phyloP scores from a whole-genome alignment of 805 yeast genomes.

The Starmerella asiatica region DNA sequence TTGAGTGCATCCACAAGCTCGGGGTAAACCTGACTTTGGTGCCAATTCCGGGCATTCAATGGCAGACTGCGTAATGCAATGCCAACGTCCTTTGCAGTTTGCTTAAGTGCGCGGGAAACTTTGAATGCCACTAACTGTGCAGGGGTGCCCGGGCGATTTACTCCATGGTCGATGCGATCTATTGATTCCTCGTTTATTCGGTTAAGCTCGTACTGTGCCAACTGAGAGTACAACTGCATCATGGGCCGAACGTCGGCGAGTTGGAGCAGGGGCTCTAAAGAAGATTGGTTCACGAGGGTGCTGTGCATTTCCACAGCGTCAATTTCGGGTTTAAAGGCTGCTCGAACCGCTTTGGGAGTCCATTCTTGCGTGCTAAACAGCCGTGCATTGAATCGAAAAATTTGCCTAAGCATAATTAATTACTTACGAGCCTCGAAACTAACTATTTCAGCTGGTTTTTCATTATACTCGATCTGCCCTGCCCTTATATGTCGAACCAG shows the following conservation, averaged over 20 bases:
- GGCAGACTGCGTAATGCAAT: conserved; percentile 13
- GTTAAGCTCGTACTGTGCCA: conserved; percentile 6
- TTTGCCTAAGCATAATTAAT: no score
- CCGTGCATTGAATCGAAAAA: not conserved
- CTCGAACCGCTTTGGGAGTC: not conserved
- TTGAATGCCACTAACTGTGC: conserved; percentile 3
- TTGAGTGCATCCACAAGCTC: conserved; percentile 10
- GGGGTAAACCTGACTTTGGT: conserved; percentile 3
- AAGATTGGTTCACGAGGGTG: conserved; percentile 19
- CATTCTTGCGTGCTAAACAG: not conserved
- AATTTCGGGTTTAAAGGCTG: conserved; percentile 10
- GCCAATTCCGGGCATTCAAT: conserved; percentile 1
- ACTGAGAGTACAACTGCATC: conserved; percentile 12
- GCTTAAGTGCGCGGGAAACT: conserved; percentile 13
- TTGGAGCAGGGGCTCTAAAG: conserved; percentile 9
- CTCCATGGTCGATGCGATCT: no score
- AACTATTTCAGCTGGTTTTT: no score
- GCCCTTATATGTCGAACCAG: no score
- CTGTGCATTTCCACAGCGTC: conserved; percentile 10
- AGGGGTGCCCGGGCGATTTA: not conserved
- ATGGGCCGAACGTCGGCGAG: conserved; percentile 19
- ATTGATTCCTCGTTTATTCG: no score
- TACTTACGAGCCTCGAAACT: no score
- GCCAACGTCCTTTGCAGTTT: conserved; percentile 18
- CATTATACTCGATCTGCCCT: no score